Conservation (phyloP, 1,284 basidiomycete species). For the Apiotrichum domesticum region DNA sequence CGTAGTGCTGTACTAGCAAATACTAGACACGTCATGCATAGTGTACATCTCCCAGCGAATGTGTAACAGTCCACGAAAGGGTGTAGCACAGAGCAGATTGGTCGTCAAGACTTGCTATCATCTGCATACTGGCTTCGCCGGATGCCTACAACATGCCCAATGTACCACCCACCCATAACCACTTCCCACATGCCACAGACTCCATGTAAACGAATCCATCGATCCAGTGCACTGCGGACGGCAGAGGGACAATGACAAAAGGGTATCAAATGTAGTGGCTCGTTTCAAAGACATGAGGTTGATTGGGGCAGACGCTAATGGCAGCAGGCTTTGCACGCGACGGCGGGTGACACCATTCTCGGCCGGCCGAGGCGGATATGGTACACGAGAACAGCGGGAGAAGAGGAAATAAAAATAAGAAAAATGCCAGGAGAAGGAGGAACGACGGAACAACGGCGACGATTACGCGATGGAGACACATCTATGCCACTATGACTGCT, state of each 20-base stretch:
- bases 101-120: too few relatives aligned
- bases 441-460: neutral
- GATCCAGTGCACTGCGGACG: too few relatives aligned
- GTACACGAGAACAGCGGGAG: slow-evolving; percentile 4
- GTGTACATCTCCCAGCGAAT: slow-evolving; percentile 14
- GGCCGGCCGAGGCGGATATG: slow-evolving; percentile 9
- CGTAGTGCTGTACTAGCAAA: neutral
- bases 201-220: too few relatives aligned
- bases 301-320: neutral
- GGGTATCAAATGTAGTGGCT: slow-evolving; percentile 11
- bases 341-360: slow-evolving; percentile 2
- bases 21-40: slow-evolving; percentile 18
- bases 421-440: neutral
- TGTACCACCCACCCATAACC: too few relatives aligned
- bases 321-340: neutral
- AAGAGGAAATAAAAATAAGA: neutral
- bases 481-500: slow-evolving; percentile 1
- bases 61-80: too few relatives aligned
- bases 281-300: slow-evolving; percentile 9
- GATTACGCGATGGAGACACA: neutral
- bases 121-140: too few relatives aligned
- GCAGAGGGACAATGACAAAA: too few relatives aligned
- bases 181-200: too few relatives aligned
- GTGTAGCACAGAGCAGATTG: too few relatives aligned
- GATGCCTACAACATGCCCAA: too few relatives aligned